Conservation (phyloP, 202 grass and related monocot species). For the Saccharum hybrid region DNA sequence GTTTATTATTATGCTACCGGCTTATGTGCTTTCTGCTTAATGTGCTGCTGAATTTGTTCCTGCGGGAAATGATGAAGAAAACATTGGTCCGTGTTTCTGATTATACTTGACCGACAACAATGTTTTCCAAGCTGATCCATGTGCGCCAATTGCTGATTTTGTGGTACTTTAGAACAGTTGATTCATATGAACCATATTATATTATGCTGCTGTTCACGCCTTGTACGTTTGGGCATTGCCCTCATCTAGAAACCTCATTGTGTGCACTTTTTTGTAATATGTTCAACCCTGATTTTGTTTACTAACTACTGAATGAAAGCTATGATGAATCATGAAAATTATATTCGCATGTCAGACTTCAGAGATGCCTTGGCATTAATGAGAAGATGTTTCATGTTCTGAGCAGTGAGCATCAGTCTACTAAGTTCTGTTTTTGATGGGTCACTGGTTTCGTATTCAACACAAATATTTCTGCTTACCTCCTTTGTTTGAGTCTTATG, state of each 20-base stretch:
- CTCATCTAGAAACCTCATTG: background rate
- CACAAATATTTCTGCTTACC: background rate
- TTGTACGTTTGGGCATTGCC: background rate
- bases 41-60: background rate
- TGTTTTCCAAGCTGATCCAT: conserved; percentile 12
- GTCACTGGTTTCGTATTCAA: background rate
- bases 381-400: conserved; percentile 50
- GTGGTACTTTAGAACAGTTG: background rate
- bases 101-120: background rate
- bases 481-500: background rate
- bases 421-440: background rate
- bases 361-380: conserved; percentile 52
- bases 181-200: background rate
- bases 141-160: background rate
- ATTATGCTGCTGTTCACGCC: background rate
- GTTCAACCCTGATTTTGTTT: background rate
- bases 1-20: background rate
- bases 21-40: background rate
- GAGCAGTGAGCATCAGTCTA: background rate
- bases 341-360: conserved; percentile 49
- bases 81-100: conserved; percentile 43
- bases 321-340: conserved; percentile 32
- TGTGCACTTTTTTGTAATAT: background rate
- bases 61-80: conserved; percentile 13
- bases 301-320: background rate